phyloP scores from a whole-genome alignment of 2,329 filamentous ascomycete genomes.

The Alternaria sp. region DNA sequence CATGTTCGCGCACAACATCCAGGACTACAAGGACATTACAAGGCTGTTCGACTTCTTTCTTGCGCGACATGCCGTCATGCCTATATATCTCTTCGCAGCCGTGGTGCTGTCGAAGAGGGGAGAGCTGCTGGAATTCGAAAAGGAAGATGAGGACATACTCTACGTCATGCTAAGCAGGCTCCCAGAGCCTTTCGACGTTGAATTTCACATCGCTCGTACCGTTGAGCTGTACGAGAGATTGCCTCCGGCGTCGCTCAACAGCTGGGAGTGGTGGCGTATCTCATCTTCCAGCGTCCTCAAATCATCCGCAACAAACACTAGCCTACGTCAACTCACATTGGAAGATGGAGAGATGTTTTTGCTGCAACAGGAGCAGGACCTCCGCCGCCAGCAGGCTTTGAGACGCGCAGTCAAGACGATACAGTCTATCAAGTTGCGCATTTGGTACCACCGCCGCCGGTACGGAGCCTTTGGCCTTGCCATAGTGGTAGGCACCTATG shows the following conservation, averaged over 20 bases:
- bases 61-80: slow-evolving; percentile 84
- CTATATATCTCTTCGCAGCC: slow-evolving; percentile 86
- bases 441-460: slow-evolving; percentile 73
- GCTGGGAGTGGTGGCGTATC: slow-evolving; percentile 73
- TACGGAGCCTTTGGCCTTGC: slow-evolving; percentile 64
- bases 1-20: slow-evolving; percentile 95
- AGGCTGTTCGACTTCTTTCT: slow-evolving; percentile 92
- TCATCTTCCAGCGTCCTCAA: slow-evolving; percentile 83
- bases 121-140: slow-evolving; percentile 84
- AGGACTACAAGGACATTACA: slow-evolving; percentile 86
- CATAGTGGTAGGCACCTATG: slow-evolving; percentile 53
- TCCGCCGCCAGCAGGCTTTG: slow-evolving; percentile 69
- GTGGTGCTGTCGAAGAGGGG: slow-evolving; percentile 76
- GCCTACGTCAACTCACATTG: slow-evolving; percentile 65
- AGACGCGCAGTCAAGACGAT: slow-evolving; percentile 51
- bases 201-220: slow-evolving; percentile 74
- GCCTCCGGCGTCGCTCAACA: slow-evolving; percentile 75
- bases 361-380: slow-evolving; percentile 72
- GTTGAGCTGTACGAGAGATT: slow-evolving; percentile 68
- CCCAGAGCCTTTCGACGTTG: slow-evolving; percentile 80
- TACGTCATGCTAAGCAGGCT: slow-evolving; percentile 88
- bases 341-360: slow-evolving; percentile 74
- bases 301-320: slow-evolving; percentile 69
- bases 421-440: slow-evolving; percentile 47
- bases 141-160: slow-evolving; percentile 83